phyloP scores from a whole-genome alignment of 176 grass and related monocot species.

The Aegilops umbellulata region DNA sequence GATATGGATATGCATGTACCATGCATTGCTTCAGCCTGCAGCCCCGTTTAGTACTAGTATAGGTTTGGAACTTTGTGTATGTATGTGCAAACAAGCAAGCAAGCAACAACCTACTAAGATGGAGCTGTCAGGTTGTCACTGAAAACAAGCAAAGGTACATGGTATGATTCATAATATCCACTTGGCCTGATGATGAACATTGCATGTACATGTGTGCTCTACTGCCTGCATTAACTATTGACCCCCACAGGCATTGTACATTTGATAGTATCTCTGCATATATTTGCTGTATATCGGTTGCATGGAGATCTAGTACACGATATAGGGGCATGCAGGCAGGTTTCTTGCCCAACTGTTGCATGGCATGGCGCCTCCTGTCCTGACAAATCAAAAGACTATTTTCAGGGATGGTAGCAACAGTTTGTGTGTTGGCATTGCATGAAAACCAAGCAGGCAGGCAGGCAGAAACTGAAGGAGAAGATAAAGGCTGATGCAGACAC shows the following conservation, averaged over 20 bases:
- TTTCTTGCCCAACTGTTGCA: slow-evolving; percentile 22
- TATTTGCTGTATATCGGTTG: background rate
- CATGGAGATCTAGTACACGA: slow-evolving; percentile 7
- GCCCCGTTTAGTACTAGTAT: background rate
- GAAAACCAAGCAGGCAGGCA: slow-evolving; percentile 33
- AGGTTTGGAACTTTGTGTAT: background rate
- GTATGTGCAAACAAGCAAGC: background rate
- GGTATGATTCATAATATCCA: background rate
- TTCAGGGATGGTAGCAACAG: background rate
- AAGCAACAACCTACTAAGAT: slow-evolving; percentile 21
- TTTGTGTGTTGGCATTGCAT: slow-evolving; percentile 21
- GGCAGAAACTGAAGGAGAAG: slow-evolving; percentile 12
- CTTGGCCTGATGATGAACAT: slow-evolving; percentile 12
- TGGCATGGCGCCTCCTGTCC: background rate
- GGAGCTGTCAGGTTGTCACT: slow-evolving; percentile 49
- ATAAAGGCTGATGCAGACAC: slow-evolving; percentile 37
- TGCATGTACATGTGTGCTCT: background rate
- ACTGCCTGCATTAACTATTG: slow-evolving; percentile 3
- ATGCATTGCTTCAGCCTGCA: slow-evolving; percentile 19
- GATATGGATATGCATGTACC: background rate
- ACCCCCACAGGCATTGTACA: background rate
- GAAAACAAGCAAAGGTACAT: slow-evolving; percentile 52
- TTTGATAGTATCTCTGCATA: background rate
- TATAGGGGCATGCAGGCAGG: slow-evolving; percentile 22
- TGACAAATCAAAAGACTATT: slow-evolving; percentile 7